phyloP scores from a whole-genome alignment of 163 green algal species.

The Volvox carteri region DNA sequence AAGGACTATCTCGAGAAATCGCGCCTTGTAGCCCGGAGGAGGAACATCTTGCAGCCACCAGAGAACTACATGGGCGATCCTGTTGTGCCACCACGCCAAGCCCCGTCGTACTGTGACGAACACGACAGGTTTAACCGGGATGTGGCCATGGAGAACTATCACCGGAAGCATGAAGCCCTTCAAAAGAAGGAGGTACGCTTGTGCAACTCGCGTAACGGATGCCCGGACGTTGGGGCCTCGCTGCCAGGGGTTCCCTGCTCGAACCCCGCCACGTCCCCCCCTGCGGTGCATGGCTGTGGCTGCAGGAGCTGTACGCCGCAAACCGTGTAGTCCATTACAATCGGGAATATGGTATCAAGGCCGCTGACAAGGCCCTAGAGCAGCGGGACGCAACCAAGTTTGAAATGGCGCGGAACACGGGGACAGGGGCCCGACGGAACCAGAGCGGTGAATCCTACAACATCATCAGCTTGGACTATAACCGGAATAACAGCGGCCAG shows the following conservation, averaged over 20 bases:
- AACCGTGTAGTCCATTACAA: slow-evolving; percentile 47
- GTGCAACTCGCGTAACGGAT: too few species aligned
- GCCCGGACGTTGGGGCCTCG: neutral
- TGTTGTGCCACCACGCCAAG: slow-evolving; percentile 1
- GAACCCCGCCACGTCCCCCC: too few species aligned
- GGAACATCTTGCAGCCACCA: neutral
- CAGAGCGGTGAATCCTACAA: slow-evolving; percentile 46
- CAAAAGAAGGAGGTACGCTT: slow-evolving; percentile 49
- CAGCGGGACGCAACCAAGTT: neutral
- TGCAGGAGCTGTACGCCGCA: slow-evolving; percentile 45
- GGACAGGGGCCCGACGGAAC: slow-evolving; percentile 48
- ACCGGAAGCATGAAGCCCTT: slow-evolving; percentile 32
- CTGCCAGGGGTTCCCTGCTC: too few species aligned
- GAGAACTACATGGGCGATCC: neutral
- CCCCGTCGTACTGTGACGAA: slow-evolving; percentile 47
- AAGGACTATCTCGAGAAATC: slow-evolving; percentile 51
- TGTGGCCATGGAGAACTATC: slow-evolving; percentile 21
- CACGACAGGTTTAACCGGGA: slow-evolving; percentile 52
- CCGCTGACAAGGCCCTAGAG: neutral
- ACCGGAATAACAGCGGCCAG: neutral
- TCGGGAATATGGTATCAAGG: slow-evolving; percentile 31
- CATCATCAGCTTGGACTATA: slow-evolving; percentile 55
- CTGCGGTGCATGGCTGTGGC: too few species aligned
- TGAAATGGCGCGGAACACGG: neutral
- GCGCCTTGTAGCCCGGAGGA: slow-evolving; percentile 8